Evolutionary conservation across 805 yeast genomes (phyloP).

Genomic region (Huiozyma naganishii): DNA sequence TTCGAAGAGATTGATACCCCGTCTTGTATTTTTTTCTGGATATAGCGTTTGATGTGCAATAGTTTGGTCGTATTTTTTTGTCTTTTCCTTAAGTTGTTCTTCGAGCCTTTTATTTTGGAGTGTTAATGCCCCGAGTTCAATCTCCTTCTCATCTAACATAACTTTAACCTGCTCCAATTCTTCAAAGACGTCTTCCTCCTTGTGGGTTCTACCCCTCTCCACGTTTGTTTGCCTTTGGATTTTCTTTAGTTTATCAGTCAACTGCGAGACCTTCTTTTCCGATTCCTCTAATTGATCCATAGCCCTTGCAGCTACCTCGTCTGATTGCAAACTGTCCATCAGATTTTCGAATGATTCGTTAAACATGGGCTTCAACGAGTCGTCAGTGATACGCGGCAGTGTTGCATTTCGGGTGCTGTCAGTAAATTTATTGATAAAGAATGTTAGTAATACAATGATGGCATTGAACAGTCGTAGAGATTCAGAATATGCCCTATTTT

Average conservation of each 20-base stretch:
- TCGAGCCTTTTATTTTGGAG: slow-evolving; percentile 48
- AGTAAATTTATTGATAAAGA: slow-evolving; percentile 48
- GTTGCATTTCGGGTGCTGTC: slow-evolving; percentile 13
- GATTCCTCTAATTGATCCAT: slow-evolving; percentile 44
- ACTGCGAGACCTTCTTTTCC: slow-evolving; percentile 38
- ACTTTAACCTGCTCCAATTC: slow-evolving; percentile 56
- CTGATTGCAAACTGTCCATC: slow-evolving; percentile 65
- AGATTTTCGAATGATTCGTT: slow-evolving; percentile 69
- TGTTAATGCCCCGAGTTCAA: slow-evolving; percentile 45
- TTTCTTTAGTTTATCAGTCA: not conserved
- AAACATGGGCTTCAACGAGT: slow-evolving; percentile 43
- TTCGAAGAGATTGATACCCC: no score
- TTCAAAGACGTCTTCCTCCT: slow-evolving; percentile 38
- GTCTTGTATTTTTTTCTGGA: no score
- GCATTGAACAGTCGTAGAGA: slow-evolving; percentile 36
- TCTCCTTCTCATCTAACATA: slow-evolving; percentile 46
- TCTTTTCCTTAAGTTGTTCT: slow-evolving; percentile 30
- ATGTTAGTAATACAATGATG: slow-evolving; percentile 46
- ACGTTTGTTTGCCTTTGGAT: slow-evolving; percentile 23
- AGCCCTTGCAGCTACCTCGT: slow-evolving; percentile 75
- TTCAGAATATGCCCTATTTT: slow-evolving; percentile 41
- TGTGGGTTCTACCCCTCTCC: slow-evolving; percentile 37
- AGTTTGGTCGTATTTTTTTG: slow-evolving; percentile 12
- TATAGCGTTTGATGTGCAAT: slow-evolving; percentile 10
- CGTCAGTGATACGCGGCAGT: slow-evolving; percentile 18